Conservation (phyloP, 2,329 filamentous ascomycete genomes). For the Calonectria pauciramosa region DNA sequence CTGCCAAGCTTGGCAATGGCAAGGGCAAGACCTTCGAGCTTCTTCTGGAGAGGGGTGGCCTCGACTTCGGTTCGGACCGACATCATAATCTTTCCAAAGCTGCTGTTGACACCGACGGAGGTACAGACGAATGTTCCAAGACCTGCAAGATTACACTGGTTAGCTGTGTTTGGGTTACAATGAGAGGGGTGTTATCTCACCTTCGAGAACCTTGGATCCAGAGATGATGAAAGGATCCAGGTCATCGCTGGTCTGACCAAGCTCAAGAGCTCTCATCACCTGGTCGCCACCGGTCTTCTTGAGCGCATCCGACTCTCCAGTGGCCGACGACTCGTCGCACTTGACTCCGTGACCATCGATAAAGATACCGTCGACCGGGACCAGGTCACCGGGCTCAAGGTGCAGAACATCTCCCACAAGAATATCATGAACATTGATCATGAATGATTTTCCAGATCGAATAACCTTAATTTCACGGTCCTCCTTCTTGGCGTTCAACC, state of each 20-base stretch:
- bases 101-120: slow-evolving; percentile 65
- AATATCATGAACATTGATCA: slow-evolving; percentile 75
- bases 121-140: slow-evolving; percentile 67
- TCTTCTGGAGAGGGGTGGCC: slow-evolving; percentile 66
- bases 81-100: slow-evolving; percentile 68
- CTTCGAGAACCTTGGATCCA: slow-evolving; percentile 65
- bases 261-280: slow-evolving; percentile 61
- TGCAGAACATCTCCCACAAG: slow-evolving; percentile 78
- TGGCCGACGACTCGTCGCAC: slow-evolving; percentile 80
- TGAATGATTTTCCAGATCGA: slow-evolving; percentile 72
- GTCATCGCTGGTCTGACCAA: slow-evolving; percentile 59
- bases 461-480: slow-evolving; percentile 75
- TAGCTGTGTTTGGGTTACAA: neutral
- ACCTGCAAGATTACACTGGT: slow-evolving; percentile 46
- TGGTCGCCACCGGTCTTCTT: slow-evolving; percentile 74
- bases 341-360: slow-evolving; percentile 66
- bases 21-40: slow-evolving; percentile 55
- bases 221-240: slow-evolving; percentile 75
- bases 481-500: slow-evolving; percentile 72
- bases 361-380: slow-evolving; percentile 78
- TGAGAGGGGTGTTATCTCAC: slow-evolving; percentile 35
- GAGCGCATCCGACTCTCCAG: slow-evolving; percentile 78
- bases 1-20: slow-evolving; percentile 60
- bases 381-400: slow-evolving; percentile 76
- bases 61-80: slow-evolving; percentile 63